These are phyloP conservation scores for Geosmithia morbida DNA, from an alignment of 2,329 filamentous ascomycete genomes.

Conservation along the genomic window DNA sequence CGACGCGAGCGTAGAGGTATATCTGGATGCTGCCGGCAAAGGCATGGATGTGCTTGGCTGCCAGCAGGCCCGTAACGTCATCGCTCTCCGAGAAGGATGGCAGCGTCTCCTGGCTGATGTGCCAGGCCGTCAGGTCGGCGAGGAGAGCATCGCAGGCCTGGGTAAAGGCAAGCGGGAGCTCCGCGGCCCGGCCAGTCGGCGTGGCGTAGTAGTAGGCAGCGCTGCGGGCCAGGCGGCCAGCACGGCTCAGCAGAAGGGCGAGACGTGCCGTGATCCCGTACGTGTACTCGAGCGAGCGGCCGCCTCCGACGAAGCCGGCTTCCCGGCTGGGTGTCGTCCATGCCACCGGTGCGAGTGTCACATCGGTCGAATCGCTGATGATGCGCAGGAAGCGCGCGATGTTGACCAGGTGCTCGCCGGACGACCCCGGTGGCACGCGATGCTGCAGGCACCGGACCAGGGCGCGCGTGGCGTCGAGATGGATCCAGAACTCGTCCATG, in stretches of 20 bases:
- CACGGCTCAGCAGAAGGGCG: constrained; percentile 1
- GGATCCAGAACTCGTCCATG: constrained; percentile 5
- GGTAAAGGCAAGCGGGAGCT: no score
- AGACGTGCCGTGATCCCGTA: constrained; percentile 3
- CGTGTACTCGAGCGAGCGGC: constrained; percentile 2
- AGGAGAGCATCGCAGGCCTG: no score
- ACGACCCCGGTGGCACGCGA: not conserved
- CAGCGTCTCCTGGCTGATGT: no score
- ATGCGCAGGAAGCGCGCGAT: constrained; percentile 2
- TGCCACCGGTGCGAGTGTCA: no score
- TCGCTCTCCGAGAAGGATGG: no score
- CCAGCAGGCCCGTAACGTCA: constrained; percentile 1
- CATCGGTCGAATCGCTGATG: constrained; percentile 1
- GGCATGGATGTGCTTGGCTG: constrained; percentile 3
- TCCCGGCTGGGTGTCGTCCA: no score
- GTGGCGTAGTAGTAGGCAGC: constrained; percentile 2
- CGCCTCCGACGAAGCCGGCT: constrained; percentile 1
- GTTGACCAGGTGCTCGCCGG: constrained; percentile 4
- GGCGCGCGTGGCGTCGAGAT: constrained; percentile 2
- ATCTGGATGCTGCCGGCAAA: constrained; percentile 3
- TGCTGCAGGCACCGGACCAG: not conserved
- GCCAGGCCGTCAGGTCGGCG: no score
- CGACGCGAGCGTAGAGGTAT: constrained; percentile 3
- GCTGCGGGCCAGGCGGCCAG: constrained; percentile 1
- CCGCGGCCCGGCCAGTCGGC: not conserved